These are phyloP conservation scores for Diaporthe citriasiana DNA, from an alignment of 2,329 filamentous ascomycete species.

Conservation along the genomic window DNA sequence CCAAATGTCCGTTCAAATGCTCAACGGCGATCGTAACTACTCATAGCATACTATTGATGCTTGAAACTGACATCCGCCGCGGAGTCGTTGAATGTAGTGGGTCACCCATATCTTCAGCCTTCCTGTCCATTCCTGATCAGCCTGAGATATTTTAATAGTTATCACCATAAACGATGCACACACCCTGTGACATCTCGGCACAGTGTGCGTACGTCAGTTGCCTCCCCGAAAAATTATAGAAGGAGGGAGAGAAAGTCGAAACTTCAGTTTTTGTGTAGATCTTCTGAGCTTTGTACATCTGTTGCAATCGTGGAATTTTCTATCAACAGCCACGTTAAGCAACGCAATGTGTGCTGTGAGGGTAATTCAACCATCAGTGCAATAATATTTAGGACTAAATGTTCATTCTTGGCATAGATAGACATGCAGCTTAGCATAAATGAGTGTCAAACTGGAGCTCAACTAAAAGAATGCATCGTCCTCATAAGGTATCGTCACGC, in stretches of 20 bases:
- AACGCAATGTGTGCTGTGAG: not conserved
- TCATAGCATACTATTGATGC: too few species aligned
- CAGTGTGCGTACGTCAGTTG: too few species aligned
- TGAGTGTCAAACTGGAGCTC: not conserved
- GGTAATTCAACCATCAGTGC: not conserved
- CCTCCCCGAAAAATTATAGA: too few species aligned
- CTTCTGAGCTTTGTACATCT: too few species aligned
- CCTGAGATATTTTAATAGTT: not conserved
- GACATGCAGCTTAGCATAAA: not conserved
- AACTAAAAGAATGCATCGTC: not conserved
- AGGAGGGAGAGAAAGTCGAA: too few species aligned
- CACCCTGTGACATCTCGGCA: too few species aligned
- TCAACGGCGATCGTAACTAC: not conserved
- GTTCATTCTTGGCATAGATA: not conserved
- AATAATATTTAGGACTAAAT: not conserved
- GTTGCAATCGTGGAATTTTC: too few species aligned
- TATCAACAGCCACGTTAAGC: too few species aligned
- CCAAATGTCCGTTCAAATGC: not conserved
- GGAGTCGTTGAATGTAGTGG: not conserved
- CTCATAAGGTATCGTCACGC: not conserved
- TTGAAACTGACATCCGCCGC: not conserved
- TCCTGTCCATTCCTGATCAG: not conserved
- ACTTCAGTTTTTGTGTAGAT: too few species aligned
- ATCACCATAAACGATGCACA: too few species aligned
- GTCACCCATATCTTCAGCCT: not conserved